Evolutionary conservation across 768 basidiomycete species (phyloP), one percentile per base, ranked within the genome.

Genomic region (Tulasnella calospora): DNA sequence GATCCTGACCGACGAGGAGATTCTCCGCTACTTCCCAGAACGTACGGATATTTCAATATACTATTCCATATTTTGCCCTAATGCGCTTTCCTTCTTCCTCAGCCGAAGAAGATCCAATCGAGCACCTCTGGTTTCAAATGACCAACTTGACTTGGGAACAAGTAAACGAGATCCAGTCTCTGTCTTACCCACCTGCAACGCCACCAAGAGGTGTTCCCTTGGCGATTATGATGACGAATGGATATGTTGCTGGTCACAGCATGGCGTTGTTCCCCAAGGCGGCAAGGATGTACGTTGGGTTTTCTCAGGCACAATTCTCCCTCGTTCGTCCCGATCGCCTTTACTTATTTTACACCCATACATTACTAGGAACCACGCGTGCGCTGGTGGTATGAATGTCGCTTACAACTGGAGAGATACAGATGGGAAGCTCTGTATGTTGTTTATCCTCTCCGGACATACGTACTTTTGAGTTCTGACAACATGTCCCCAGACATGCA

Each of bases 381-480:
- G 91, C 81, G 88, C 90, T 4, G 85, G 87, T 75, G 90, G 89
- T 8, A 92, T 92, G 84, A 92, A 91, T 82, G 86, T 86, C 7
- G 89, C 91, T 17, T 91, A 92, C 81, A 86, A 86, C 0, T 92
- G 80, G 80, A 79, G 78, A 78, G 76, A 79, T 27, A 76, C 71
- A 0, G 73, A 73, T 41, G 23, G 23, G 35, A 46, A 73, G 41
- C 73, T 73, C 30, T 46, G 73, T 73, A 47, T n/a, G n/a, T 27
- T 19, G 19, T 35, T 44, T 4, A 7, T 46, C 30, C 41, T 2
- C 13, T 9, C 19, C 13, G 33, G 21, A 47, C 21, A 3, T 38
- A 9, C 9, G 27, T 2, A 15, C 13, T 12, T 38, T 12, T 57
- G 55, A 9, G 38, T 38, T 4, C 15, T 27, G n/a, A 44, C 35